phyloP scores from a whole-genome alignment of 2,329 filamentous ascomycete genomes.

The Pleoardoris graminearum region DNA sequence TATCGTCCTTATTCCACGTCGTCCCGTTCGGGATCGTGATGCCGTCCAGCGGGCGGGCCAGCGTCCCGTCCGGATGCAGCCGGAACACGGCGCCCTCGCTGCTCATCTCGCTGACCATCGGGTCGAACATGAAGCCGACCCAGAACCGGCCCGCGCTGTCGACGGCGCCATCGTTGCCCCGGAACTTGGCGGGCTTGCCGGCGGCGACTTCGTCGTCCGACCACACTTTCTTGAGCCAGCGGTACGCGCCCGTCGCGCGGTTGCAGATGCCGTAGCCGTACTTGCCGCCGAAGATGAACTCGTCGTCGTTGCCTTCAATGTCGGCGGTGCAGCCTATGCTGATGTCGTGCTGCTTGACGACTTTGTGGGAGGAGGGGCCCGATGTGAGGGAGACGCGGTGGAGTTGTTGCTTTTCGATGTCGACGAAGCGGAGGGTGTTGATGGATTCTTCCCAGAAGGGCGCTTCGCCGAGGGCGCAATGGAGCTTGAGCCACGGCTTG shows the following conservation, averaged over 20 bases:
- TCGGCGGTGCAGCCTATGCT: conserved; percentile 70
- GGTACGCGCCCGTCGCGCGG: conserved; percentile 59
- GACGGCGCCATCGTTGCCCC: conserved; percentile 79
- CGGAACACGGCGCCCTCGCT: conserved; percentile 67
- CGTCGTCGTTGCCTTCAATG: conserved; percentile 68
- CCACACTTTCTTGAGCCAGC: conserved; percentile 63
- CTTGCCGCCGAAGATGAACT: conserved; percentile 79
- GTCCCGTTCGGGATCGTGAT: conserved; percentile 84
- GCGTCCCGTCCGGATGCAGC: conserved; percentile 64
- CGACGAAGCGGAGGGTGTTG: conserved; percentile 73
- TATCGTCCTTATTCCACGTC: conserved; percentile 74
- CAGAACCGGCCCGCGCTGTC: conserved; percentile 82
- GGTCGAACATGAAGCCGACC: conserved; percentile 86
- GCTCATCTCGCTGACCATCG: conserved; percentile 60
- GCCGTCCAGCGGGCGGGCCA: conserved; percentile 62
- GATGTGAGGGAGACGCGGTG: conserved; percentile 69
- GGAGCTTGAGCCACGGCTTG: conserved; percentile 60
- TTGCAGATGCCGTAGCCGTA: conserved; percentile 79
- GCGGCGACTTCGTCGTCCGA: conserved; percentile 51
- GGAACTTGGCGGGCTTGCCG: conserved; percentile 56
- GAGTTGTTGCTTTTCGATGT: conserved; percentile 77
- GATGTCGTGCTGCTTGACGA: conserved; percentile 59
- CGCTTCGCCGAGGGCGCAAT: conserved; percentile 72
- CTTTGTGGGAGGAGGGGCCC: conserved; percentile 62
- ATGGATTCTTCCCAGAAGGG: conserved; percentile 71